A percentile compares a stretch with the other conserved stretches of the same genome.
phyloP scores from a whole-genome alignment of 768 basidiomycete species.

The Serendipita indica region DNA sequence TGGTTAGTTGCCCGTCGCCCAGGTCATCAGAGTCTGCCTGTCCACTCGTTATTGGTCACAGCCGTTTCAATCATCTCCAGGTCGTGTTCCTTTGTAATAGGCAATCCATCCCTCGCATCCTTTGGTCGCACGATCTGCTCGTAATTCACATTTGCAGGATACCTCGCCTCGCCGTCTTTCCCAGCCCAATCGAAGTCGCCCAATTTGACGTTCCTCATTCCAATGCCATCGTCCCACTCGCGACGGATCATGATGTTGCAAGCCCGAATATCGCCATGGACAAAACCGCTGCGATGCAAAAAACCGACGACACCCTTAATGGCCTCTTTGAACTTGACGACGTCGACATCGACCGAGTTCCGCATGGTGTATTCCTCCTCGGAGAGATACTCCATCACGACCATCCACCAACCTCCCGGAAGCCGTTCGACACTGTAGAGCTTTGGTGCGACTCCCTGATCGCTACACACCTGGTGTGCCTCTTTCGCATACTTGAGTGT shows the following conservation, averaged over 20 bases:
- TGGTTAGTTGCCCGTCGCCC: too few relatives aligned
- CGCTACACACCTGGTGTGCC: not conserved
- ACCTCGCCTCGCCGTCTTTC: not conserved
- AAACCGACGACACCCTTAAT: not conserved
- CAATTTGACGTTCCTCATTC: too few relatives aligned
- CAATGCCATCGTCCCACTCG: not conserved
- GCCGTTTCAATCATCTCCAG: not conserved
- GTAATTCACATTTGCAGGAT: not conserved
- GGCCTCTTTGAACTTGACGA: not conserved
- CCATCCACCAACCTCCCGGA: not conserved
- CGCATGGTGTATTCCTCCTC: not conserved
- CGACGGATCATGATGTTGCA: not conserved
- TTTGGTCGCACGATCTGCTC: not conserved
- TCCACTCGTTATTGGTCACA: too few relatives aligned
- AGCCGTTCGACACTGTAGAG: not conserved
- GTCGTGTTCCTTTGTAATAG: not conserved
- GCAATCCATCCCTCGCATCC: not conserved
- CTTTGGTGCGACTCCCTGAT: not conserved
- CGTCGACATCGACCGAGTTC: not conserved
- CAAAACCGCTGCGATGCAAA: not conserved
- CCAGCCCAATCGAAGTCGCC: not conserved
- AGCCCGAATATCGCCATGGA: not conserved
- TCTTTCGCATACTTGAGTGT: not conserved
- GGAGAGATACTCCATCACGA: not conserved
- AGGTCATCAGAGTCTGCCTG: too few relatives aligned